Conservation (phyloP, 345 rosid genomes). For the Rhizophora apiculata region DNA sequence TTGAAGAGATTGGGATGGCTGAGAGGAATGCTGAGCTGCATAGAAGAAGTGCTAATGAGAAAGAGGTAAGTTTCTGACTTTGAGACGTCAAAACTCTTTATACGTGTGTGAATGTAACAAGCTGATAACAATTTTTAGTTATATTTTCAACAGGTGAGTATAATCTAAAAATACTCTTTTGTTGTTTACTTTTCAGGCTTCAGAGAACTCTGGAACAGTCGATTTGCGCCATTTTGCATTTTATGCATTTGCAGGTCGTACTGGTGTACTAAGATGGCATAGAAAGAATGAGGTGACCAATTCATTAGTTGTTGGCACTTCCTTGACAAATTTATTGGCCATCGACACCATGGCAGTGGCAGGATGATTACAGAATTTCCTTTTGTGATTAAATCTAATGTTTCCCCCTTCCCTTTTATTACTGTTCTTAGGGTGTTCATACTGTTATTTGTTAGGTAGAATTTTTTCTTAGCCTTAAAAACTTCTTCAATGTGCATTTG, state of each 20-base stretch:
- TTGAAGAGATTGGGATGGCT: constrained; percentile 76
- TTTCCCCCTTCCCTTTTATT: background rate
- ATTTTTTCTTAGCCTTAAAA: background rate
- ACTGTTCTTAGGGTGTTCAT: background rate
- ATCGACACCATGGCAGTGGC: background rate
- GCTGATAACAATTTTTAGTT: background rate
- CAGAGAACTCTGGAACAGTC: constrained; percentile 67
- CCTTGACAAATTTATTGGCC: background rate
- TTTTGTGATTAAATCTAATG: background rate
- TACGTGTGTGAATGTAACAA: background rate
- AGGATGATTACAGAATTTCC: background rate
- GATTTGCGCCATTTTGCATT: constrained; percentile 88
- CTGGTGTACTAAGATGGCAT: constrained; percentile 74
- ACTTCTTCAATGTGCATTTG: background rate
- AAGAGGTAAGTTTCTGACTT: background rate
- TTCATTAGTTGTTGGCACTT: constrained; percentile 1
- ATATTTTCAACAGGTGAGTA: background rate
- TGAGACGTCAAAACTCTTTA: background rate
- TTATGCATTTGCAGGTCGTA: constrained; percentile 83
- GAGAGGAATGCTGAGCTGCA: constrained; percentile 75
- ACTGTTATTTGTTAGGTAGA: background rate
- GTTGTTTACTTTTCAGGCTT: constrained; percentile 35
- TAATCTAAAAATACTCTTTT: too few relatives aligned
- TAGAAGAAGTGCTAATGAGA: constrained; percentile 59
- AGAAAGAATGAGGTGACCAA: constrained; percentile 82